Percentiles rank a stretch among this genome's conserved stretches.
phyloP scores from a whole-genome alignment of 2,329 filamentous ascomycete species.

The Phialophora macrospora region DNA sequence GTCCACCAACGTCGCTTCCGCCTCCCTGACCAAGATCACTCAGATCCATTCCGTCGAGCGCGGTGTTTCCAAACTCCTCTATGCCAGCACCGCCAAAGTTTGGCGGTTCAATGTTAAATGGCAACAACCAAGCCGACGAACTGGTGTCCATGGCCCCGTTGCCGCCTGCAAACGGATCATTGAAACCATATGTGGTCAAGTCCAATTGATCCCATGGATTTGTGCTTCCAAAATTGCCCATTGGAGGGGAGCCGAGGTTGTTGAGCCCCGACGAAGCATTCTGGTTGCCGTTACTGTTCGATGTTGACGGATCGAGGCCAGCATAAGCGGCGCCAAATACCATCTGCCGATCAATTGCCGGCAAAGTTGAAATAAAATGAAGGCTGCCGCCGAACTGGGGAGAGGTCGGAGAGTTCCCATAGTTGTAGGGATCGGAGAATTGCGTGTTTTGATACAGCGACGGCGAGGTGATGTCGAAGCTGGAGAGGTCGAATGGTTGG shows the following conservation, averaged over 20 bases:
- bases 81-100: slow-evolving; percentile 45
- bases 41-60: slow-evolving; percentile 35
- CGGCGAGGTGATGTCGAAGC: slow-evolving; percentile 38
- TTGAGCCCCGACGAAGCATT: slow-evolving; percentile 42
- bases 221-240: slow-evolving; percentile 39
- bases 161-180: slow-evolving; percentile 26
- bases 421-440: slow-evolving; percentile 36
- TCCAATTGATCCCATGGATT: slow-evolving; percentile 37
- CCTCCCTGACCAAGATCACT: slow-evolving; percentile 24
- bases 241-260: slow-evolving; percentile 37
- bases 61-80: slow-evolving; percentile 32
- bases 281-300: slow-evolving; percentile 24
- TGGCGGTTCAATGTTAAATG: slow-evolving; percentile 86
- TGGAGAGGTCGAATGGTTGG: slow-evolving; percentile 32
- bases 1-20: slow-evolving; percentile 23
- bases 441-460: slow-evolving; percentile 33
- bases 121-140: slow-evolving; percentile 79
- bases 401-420: slow-evolving; percentile 41
- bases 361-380: slow-evolving; percentile 52
- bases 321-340: slow-evolving; percentile 72
- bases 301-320: slow-evolving; percentile 52
- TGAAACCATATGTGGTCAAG: slow-evolving; percentile 34
- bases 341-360: slow-evolving; percentile 75
- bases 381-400: slow-evolving; percentile 46
- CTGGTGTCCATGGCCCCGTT: slow-evolving; percentile 27